Percentiles rank a stretch among this genome's conserved stretches.
Conservation (phyloP, 139 green algal species). For the Tetraselmis striata region DNA sequence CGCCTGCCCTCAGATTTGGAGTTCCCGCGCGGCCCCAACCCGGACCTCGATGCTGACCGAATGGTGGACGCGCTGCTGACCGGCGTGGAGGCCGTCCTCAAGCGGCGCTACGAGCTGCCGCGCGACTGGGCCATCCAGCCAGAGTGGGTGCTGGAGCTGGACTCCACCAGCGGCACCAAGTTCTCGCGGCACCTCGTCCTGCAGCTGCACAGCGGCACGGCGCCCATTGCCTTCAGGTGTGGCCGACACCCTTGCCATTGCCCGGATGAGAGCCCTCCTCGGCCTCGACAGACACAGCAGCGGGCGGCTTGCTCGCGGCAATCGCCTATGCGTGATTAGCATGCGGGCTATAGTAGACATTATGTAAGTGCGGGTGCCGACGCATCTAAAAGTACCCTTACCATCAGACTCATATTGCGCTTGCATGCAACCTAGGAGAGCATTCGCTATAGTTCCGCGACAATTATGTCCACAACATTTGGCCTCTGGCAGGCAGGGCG, state of each 20-base stretch:
- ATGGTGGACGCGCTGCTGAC: not conserved
- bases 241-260: not conserved
- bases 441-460: too few species aligned
- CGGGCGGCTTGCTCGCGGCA: too few species aligned
- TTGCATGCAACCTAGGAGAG: too few species aligned
- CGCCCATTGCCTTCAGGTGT: not conserved
- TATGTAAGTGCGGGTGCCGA: too few species aligned
- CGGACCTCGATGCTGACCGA: not conserved
- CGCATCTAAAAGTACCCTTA: too few species aligned
- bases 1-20: not conserved
- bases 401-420: too few species aligned
- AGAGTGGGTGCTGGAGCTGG: not conserved
- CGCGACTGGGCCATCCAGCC: not conserved
- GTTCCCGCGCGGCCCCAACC: not conserved
- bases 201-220: not conserved
- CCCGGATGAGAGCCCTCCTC: too few species aligned
- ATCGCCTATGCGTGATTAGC: too few species aligned
- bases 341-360: too few species aligned
- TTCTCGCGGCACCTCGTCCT: not conserved
- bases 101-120: not conserved
- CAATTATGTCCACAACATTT: too few species aligned
- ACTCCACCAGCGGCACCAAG: not conserved
- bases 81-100: not conserved
- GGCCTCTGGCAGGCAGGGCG: too few species aligned
- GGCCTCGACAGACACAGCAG: too few species aligned